Evolutionary conservation across 768 basidiomycete species (phyloP), one percentile per base, ranked within the genome.

Genomic region (Calvatia gigantea): DNA sequence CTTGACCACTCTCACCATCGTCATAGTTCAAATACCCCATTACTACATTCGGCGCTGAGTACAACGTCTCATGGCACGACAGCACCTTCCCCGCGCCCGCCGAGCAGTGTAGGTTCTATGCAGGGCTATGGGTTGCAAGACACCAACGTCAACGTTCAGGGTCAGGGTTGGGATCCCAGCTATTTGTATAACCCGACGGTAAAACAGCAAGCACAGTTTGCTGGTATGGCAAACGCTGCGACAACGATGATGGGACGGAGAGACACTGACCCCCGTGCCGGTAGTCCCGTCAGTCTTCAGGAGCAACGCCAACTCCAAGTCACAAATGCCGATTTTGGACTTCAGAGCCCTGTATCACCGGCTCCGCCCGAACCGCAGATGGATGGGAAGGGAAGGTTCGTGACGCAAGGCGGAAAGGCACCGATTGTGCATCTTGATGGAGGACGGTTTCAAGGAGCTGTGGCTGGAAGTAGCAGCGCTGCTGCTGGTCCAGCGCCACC

Each of bases 271-370:
- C 55, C 62, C 19, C 73, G 76, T 15, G 58, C 70, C 0, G 75
- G 75, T 5, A 78, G 74, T 56, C 76, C 76, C n/a, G 69, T 70
- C 55, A 75, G 72, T 58, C 57, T 75, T 53, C 71, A 71, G 53
- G 73, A 77, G 51, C 69, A 64, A 28, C 67, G 66, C n/a, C 52
- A 68, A n/a, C 61, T 78, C 42, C 75, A 75, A 48, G 70, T 78
- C 2, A 72, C 71, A 12, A 78, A 78, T 50, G 65, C 70, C 4
- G 73, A 73, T 37, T 49, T 28, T 32, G n/a, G 21, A 9, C 45
- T 43, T 49, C 47, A 43, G 11, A 48, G 45, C 12, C 50, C 32
- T 44, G 57, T 15, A 42, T 25, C 61, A 1, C 68, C 70, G 1
- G 65, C 66, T 31, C 62, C 59, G 2, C 50, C 57, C 35, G 46